A percentile compares a stretch with the other conserved stretches of the same genome.
Conservation (phyloP, 2,329 filamentous ascomycete genomes). For the Fusarium tanahbumbuense region DNA sequence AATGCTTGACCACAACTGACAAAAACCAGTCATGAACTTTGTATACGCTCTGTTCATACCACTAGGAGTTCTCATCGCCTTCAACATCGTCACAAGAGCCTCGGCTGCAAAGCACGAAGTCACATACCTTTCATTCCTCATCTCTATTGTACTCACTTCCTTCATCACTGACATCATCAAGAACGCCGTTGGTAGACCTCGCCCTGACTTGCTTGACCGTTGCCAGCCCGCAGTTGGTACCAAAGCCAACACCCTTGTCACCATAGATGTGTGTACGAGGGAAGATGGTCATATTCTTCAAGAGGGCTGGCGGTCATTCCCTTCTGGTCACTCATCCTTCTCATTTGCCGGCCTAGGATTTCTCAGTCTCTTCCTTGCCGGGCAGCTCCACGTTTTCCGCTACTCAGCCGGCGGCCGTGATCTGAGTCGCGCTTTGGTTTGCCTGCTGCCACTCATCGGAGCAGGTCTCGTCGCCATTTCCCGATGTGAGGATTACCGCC, state of each 20-base stretch:
- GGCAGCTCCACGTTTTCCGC: constrained; percentile 70
- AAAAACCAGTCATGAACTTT: constrained; percentile 72
- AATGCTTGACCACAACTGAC: constrained; percentile 1
- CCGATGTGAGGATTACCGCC: constrained; percentile 75
- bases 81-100: constrained; percentile 71
- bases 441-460: constrained; percentile 68
- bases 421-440: constrained; percentile 67
- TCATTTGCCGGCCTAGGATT: constrained; percentile 84
- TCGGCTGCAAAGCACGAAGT: constrained; percentile 85
- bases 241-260: constrained; percentile 65
- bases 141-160: constrained; percentile 79
- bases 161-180: constrained; percentile 93
- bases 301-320: constrained; percentile 87
- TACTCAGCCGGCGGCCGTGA: constrained; percentile 60
- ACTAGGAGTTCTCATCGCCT: constrained; percentile 71
- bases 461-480: constrained; percentile 77
- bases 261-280: constrained; percentile 78
- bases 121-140: constrained; percentile 82
- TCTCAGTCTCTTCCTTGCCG: constrained; percentile 75
- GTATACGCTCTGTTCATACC: constrained; percentile 82
- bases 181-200: constrained; percentile 83
- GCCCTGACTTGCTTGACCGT: constrained; percentile 73
- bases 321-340: constrained; percentile 83
- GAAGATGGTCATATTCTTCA: constrained; percentile 75
- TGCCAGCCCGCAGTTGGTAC: constrained; percentile 75